phyloP scores from a whole-genome alignment of 257 asterid genomes.

The Solanum sitiens region DNA sequence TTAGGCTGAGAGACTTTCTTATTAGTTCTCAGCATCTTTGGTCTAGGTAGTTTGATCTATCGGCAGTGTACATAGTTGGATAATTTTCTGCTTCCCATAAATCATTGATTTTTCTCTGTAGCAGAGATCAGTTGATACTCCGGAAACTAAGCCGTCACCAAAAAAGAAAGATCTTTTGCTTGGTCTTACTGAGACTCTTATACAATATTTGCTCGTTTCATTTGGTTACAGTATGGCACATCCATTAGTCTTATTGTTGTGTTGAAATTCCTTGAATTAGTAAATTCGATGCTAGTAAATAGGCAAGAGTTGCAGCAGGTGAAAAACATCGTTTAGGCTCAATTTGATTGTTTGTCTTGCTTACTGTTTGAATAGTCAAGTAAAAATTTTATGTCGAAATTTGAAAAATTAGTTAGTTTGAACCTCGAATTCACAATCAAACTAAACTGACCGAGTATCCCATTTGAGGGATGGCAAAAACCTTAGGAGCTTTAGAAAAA shows the following conservation, averaged over 20 bases:
- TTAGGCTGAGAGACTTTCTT: not conserved
- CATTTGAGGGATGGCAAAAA: not conserved
- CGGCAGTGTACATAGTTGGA: not conserved
- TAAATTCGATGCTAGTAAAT: not conserved
- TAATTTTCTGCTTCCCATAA: not conserved
- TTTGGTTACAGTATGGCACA: not conserved
- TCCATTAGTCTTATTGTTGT: not conserved
- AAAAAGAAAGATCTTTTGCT: not conserved
- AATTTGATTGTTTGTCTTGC: not conserved
- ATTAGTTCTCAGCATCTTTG: not conserved
- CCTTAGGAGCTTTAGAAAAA: not conserved
- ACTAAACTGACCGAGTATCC: not conserved
- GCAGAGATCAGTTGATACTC: not conserved
- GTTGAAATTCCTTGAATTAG: not conserved
- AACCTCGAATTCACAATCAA: not conserved
- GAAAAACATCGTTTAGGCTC: not conserved
- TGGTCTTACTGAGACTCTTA: not conserved
- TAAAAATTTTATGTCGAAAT: not conserved
- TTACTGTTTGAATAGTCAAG: not conserved
- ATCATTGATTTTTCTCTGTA: not conserved
- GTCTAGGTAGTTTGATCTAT: not conserved
- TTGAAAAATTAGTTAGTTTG: not conserved
- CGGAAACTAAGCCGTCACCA: not conserved
- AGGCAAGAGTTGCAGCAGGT: not conserved
- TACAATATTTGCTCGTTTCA: not conserved